Evolutionary conservation across 75 land plant species (phyloP), one percentile per base, ranked within the genome.

Genomic region (Selaginella tamariscina): DNA sequence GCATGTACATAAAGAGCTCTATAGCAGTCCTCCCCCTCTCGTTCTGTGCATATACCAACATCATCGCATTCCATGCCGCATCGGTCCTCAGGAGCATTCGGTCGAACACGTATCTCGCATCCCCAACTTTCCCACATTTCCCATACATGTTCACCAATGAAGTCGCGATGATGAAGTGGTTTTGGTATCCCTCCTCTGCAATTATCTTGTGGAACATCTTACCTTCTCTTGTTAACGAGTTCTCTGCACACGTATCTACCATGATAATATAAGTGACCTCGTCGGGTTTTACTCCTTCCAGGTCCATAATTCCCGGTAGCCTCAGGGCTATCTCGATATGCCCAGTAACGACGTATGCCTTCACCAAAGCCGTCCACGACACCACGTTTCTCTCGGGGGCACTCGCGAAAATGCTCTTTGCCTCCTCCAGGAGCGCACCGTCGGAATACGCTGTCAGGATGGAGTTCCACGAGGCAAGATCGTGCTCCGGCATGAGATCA

Each of bases 391-490:
- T 65, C 32, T 68, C 65, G 32, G 24, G 27, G 68, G 77, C 69
- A 20, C n/a, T 27, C 24, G 69, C 70, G 70, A 81, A 81, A 57
- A 77, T 29, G 9, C 32, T 27, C 27, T 66, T 18, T 0, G 83
- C 83, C 32, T 72, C 70, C 31, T n/a, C 26, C 59, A 78, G 54
- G 49, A 29, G 21, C 0, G 70, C 74, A 22, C 44, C 2, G 62
- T 75, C 63, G 0, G 74, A n/a, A 33, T 77, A 81, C 2, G 74
- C 79, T 18, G 63, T 1, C 32, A 81, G 67, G 76, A 81, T 56
- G 24, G 74, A 33, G 0, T 79, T 81, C 73, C 76, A 77, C 21
- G 76, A 56, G n/a, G 77, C 71, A 21, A 74, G 56, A 71, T 74
- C 72, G 39, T 68, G 66, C 9, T 54, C 65, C 0, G 29, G 60